These are phyloP conservation scores for Fonsecaea erecta DNA, from an alignment of 2,329 filamentous ascomycete genomes.

Conservation along the genomic window DNA sequence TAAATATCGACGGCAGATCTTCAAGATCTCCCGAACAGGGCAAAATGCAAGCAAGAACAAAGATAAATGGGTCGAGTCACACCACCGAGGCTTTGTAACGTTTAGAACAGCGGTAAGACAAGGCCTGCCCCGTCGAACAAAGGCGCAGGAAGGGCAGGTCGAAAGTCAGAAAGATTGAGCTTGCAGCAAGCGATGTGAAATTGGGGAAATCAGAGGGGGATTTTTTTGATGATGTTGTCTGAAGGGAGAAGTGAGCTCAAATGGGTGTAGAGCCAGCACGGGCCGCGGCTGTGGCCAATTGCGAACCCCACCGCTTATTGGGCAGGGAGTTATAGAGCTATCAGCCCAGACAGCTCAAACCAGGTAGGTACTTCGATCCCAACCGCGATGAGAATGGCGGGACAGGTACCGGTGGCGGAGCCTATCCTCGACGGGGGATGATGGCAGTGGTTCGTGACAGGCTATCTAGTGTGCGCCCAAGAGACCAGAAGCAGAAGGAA, in stretches of 20 bases:
- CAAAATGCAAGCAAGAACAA: conserved; percentile 22
- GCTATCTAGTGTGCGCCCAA: conserved; percentile 2
- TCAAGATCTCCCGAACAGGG: conserved; percentile 21
- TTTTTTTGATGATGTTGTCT: conserved; percentile 16
- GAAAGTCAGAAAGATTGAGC: not conserved
- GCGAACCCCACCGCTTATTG: conserved; percentile 13
- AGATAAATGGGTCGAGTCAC: conserved; percentile 20
- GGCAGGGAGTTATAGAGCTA: conserved; percentile 3
- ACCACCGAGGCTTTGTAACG: conserved; percentile 14
- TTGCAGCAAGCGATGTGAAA: conserved; percentile 17
- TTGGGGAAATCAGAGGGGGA: conserved; percentile 5
- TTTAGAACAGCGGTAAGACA: conserved; percentile 13
- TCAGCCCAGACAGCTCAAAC: not conserved
- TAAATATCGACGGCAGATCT: conserved; percentile 21
- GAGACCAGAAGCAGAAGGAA: not conserved
- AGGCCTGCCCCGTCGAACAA: conserved; percentile 5
- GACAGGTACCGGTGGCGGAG: conserved; percentile 2
- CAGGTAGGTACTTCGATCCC: conserved; percentile 1
- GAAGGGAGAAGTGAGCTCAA: conserved; percentile 29
- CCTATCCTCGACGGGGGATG: conserved; percentile 8
- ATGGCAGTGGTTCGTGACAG: conserved; percentile 24
- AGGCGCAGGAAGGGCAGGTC: conserved; percentile 1
- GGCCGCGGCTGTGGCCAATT: not conserved
- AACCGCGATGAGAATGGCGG: not conserved
- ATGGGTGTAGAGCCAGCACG: conserved; percentile 22